These are phyloP conservation scores for Cladophialophora chaetospira DNA, from an alignment of 2,329 filamentous ascomycete species.

Conservation along the genomic window DNA sequence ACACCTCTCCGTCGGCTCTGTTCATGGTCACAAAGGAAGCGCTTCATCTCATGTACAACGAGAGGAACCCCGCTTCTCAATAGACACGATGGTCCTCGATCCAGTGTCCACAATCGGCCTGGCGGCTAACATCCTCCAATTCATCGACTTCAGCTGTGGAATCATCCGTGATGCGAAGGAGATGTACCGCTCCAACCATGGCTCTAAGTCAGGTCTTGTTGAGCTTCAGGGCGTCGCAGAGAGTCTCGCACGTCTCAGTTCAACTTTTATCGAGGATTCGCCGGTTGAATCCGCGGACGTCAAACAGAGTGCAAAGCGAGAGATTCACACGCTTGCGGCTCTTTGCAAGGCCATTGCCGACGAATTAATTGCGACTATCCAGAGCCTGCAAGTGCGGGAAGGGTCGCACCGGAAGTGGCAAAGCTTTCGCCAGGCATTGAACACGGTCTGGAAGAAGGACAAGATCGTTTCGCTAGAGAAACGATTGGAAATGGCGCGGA, in stretches of 20 bases:
- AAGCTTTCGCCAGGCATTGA: neutral
- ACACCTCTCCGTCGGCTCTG: too few species aligned
- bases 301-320: neutral
- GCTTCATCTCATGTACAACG: too few species aligned
- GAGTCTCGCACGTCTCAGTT: neutral
- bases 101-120: neutral
- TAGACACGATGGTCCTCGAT: conserved; percentile 3
- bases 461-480: neutral
- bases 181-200: neutral
- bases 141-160: neutral
- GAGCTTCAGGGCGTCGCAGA: neutral
- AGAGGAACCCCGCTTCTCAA: too few species aligned
- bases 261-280: too few species aligned
- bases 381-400: neutral
- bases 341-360: neutral
- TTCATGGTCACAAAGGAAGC: too few species aligned
- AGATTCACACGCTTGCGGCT: neutral
- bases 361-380: neutral
- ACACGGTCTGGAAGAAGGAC: neutral
- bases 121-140: conserved; percentile 2
- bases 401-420: neutral
- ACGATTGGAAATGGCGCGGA: neutral
- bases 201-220: neutral
- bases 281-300: neutral
- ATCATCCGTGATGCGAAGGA: neutral